A percentile compares a stretch with the other conserved stretches of the same genome.
Conservation (phyloP, 495 filamentous ascomycete genomes). For the Hypoxylon intermedium region DNA sequence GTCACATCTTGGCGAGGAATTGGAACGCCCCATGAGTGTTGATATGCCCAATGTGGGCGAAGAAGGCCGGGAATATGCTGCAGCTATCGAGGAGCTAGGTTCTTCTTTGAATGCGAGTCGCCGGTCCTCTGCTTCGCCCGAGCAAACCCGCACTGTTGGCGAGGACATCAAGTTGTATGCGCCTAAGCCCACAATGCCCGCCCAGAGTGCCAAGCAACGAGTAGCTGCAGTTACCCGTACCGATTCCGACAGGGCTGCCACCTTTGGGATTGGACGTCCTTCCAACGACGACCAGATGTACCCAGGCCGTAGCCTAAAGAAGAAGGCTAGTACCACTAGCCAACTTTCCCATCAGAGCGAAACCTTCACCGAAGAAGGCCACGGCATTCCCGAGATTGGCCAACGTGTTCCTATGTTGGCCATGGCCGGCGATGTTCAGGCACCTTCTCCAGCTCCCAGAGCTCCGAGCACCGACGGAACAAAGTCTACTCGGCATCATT, state of each 20-base stretch:
- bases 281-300: constrained; percentile 53
- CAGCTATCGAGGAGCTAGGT: constrained; percentile 57
- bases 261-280: constrained; percentile 78
- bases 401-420: constrained; percentile 91
- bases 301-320: constrained; percentile 59
- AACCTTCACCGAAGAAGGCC: constrained; percentile 67
- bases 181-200: constrained; percentile 85
- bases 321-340: constrained; percentile 66
- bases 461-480: constrained; percentile 60
- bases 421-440: constrained; percentile 95
- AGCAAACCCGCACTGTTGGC: constrained; percentile 78
- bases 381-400: constrained; percentile 90
- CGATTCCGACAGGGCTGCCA: constrained; percentile 81
- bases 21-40: constrained; percentile 76
- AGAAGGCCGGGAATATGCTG: constrained; percentile 87
- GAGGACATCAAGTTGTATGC: constrained; percentile 86
- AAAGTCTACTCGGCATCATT: constrained; percentile 69
- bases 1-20: constrained; percentile 50
- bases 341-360: constrained; percentile 57
- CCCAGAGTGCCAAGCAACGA: constrained; percentile 76
- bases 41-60: constrained; percentile 84
- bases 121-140: constrained; percentile 51
- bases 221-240: constrained; percentile 86
- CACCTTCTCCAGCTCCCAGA: constrained; percentile 79
- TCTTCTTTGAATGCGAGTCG: constrained; percentile 41